Evolutionary conservation across 306 rosid genomes (phyloP).

Genomic region (Malus orientalis): DNA sequence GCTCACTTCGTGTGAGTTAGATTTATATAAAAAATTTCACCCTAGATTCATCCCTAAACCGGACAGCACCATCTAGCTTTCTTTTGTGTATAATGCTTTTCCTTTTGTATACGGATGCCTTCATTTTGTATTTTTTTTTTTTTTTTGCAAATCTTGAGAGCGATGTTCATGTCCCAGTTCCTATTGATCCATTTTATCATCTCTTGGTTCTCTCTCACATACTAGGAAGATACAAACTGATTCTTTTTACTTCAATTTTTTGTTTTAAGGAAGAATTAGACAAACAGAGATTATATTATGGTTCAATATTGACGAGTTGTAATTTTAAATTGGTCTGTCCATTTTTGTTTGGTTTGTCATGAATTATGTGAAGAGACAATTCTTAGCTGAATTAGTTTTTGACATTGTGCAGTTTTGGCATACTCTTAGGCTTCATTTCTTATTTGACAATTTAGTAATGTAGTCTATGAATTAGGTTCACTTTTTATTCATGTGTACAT

Average conservation of each 20-base stretch:
- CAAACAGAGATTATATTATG: constrained; percentile 20
- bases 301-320: constrained; percentile 34
- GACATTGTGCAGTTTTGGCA: not conserved
- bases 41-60: too few species aligned
- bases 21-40: too few species aligned
- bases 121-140: too few species aligned
- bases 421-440: not conserved
- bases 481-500: too few species aligned
- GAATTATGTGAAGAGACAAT: not conserved
- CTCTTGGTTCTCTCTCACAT: not conserved
- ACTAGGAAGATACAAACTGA: not conserved
- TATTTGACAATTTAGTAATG: not conserved
- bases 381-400: not conserved
- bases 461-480: not conserved
- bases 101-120: too few species aligned
- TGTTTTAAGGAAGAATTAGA: not conserved
- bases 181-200: too few species aligned
- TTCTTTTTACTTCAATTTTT: not conserved
- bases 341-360: not conserved
- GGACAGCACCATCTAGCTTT: too few species aligned
- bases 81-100: too few species aligned
- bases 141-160: too few species aligned
- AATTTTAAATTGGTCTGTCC: not conserved
- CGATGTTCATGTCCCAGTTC: too few species aligned
- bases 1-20: too few species aligned